Percentiles rank a stretch among this genome's conserved stretches.
Evolutionary conservation across 352 stramenopile genomes (phyloP).

Genomic region (Paralagenidium karlingii): DNA sequence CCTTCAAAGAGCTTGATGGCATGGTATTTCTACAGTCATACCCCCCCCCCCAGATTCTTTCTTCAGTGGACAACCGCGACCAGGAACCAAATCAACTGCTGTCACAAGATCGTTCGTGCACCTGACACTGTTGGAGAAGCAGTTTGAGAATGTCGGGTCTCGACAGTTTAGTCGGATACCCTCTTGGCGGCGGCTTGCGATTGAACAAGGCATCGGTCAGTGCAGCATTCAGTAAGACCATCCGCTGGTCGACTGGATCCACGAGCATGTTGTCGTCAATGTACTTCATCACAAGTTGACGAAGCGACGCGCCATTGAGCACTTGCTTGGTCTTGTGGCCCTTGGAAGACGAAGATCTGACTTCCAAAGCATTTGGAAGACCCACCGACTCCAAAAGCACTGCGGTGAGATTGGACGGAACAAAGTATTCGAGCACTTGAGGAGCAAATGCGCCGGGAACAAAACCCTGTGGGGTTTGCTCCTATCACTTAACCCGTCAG

Average conservation of each 20-base stretch:
- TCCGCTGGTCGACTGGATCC: constrained; percentile 48
- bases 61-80: too few relatives aligned
- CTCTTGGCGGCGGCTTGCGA: constrained; percentile 36
- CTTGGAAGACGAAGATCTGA: too few relatives aligned
- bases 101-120: too few relatives aligned
- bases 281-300: constrained; percentile 45
- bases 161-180: constrained; percentile 44
- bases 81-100: too few relatives aligned
- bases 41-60: too few relatives aligned
- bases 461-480: constrained; percentile 25
- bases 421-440: constrained; percentile 51
- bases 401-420: constrained; percentile 20
- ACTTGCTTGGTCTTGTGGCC: constrained; percentile 23
- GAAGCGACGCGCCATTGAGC: constrained; percentile 38
- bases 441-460: constrained; percentile 46
- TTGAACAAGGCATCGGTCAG: constrained; percentile 59
- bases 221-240: constrained; percentile 39
- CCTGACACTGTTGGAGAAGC: not conserved
- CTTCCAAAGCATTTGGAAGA: too few relatives aligned
- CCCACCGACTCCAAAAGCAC: constrained; percentile 8
- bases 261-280: constrained; percentile 40
- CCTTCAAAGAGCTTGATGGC: constrained; percentile 54
- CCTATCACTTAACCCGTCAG: too few relatives aligned
- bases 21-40: too few relatives aligned
- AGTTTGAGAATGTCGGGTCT: constrained; percentile 9